Conservation (phyloP, 805 yeast genomes). For the Starmerella cellae region DNA sequence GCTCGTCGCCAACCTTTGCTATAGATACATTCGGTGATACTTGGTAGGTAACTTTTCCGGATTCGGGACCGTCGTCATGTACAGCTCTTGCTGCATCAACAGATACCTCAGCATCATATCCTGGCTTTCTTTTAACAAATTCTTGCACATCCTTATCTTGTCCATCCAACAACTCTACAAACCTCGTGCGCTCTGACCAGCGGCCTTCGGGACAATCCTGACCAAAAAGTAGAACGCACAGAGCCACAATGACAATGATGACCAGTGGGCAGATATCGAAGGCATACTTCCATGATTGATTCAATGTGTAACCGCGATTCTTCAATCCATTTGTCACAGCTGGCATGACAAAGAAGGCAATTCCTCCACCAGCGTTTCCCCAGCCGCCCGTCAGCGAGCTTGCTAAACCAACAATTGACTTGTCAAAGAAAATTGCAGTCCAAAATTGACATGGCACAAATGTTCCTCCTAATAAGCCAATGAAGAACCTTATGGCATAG, state of each 20-base stretch:
- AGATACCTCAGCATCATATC: neutral
- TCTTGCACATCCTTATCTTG: conserved; percentile 1
- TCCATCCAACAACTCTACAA: conserved; percentile 1
- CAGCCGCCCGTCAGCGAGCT: conserved; percentile 15
- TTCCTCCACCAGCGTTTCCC: conserved; percentile 19
- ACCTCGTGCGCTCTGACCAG: conserved; percentile 26
- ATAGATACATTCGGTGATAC: neutral
- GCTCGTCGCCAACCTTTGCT: neutral
- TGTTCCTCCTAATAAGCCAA: conserved; percentile 25
- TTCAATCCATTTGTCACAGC: conserved; percentile 7
- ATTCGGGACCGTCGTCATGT: neutral
- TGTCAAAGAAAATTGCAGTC: conserved; percentile 14
- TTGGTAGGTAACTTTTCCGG: neutral
- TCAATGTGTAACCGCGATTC: conserved; percentile 8
- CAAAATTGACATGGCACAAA: conserved; percentile 16
- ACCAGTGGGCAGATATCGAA: conserved; percentile 26
- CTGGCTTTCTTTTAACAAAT: neutral
- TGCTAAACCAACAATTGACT: conserved; percentile 12
- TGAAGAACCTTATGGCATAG: conserved; percentile 26
- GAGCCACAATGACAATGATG: conserved; percentile 25
- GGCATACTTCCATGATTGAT: conserved; percentile 14
- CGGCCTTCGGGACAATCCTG: conserved; percentile 30
- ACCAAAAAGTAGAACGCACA: conserved; percentile 22
- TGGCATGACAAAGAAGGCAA: conserved; percentile 17
- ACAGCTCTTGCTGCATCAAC: neutral